phyloP scores from a whole-genome alignment of 2,329 filamentous ascomycete genomes.

The Talaromyces sp. region DNA sequence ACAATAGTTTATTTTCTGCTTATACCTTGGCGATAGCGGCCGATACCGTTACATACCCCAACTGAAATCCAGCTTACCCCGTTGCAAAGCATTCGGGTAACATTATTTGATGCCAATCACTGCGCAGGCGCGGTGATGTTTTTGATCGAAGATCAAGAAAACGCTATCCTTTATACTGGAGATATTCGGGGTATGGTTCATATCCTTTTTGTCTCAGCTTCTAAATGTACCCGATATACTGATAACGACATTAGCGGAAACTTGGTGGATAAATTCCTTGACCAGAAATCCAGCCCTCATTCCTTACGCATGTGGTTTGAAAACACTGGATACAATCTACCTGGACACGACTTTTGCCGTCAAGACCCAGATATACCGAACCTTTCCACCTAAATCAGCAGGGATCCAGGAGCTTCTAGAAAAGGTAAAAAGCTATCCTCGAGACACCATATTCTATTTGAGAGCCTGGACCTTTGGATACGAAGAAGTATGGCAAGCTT shows the following conservation, averaged over 20 bases:
- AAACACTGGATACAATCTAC: constrained; percentile 72
- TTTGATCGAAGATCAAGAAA: constrained; percentile 67
- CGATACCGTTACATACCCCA: constrained; percentile 75
- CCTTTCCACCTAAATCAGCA: constrained; percentile 62
- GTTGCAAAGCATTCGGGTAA: constrained; percentile 66
- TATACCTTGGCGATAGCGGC: constrained; percentile 47
- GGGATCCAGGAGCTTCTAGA: constrained; percentile 68
- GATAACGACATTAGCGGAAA: constrained; percentile 49
- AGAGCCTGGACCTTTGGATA: constrained; percentile 91
- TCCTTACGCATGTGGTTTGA: constrained; percentile 64
- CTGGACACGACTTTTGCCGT: constrained; percentile 77
- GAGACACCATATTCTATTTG: constrained; percentile 74
- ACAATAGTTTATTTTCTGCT: background rate
- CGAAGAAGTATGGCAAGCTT: constrained; percentile 82
- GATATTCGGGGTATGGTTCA: constrained; percentile 60
- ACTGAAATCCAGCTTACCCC: constrained; percentile 69
- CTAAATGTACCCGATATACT: background rate
- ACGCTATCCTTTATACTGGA: constrained; percentile 78
- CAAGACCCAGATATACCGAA: constrained; percentile 42
- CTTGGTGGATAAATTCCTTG: constrained; percentile 76
- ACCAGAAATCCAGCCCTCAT: constrained; percentile 65
- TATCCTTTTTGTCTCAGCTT: background rate
- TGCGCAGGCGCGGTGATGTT: constrained; percentile 92
- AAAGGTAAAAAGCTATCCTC: constrained; percentile 62
- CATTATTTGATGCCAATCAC: constrained; percentile 85